phyloP scores from a whole-genome alignment of 148 eudicot species.

The Cornus florida region DNA sequence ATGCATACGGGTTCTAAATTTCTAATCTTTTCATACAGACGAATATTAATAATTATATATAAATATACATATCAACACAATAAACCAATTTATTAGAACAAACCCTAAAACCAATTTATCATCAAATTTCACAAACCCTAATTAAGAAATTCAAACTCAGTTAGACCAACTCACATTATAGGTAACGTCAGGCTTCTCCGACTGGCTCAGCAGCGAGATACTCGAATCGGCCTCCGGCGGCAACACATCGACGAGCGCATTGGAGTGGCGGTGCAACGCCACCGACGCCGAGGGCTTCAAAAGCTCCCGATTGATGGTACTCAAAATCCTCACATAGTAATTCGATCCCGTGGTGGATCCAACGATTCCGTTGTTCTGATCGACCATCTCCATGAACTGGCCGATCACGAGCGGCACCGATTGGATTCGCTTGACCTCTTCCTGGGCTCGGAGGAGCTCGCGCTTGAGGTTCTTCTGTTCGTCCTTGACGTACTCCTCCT shows the following conservation, averaged over 20 bases:
- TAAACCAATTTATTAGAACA: too few relatives aligned
- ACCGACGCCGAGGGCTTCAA: slow-evolving; percentile 79
- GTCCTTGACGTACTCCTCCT: slow-evolving; percentile 87
- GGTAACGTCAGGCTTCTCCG: slow-evolving; percentile 94
- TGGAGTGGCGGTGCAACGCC: slow-evolving; percentile 82
- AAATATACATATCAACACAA: too few relatives aligned
- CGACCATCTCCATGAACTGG: slow-evolving; percentile 96
- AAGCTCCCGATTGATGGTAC: slow-evolving; percentile 78
- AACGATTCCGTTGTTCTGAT: slow-evolving; percentile 75
- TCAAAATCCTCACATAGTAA: slow-evolving; percentile 77
- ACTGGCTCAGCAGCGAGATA: slow-evolving; percentile 76
- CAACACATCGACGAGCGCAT: slow-evolving; percentile 85
- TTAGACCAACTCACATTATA: slow-evolving; percentile 54
- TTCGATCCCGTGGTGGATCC: slow-evolving; percentile 89
- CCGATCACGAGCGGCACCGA: slow-evolving; percentile 87
- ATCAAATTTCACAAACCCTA: slow-evolving; percentile 4
- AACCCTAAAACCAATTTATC: not conserved
- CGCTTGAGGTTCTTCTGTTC: slow-evolving; percentile 81
- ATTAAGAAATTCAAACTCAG: not conserved
- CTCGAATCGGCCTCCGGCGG: slow-evolving; percentile 97
- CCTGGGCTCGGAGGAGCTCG: slow-evolving; percentile 77
- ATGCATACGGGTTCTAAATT: too few relatives aligned
- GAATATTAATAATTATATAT: too few relatives aligned
- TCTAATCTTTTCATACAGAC: too few relatives aligned
- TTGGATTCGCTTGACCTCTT: slow-evolving; percentile 86